Conservation (phyloP, 495 filamentous ascomycete genomes). For the Aspergillus kassunensis region DNA sequence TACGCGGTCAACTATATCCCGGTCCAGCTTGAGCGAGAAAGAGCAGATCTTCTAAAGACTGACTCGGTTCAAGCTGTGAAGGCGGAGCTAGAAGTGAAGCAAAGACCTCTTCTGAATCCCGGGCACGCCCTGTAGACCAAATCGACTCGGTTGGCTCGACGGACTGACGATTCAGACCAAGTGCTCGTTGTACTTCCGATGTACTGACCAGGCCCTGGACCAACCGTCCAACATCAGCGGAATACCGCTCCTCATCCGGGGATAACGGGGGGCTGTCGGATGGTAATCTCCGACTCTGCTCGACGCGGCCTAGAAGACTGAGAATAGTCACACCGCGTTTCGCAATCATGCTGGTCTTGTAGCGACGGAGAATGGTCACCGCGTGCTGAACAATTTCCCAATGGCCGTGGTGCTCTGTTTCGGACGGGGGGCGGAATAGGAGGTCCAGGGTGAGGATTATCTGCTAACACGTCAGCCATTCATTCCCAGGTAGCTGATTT, state of each 20-base stretch:
- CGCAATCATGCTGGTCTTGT: constrained; percentile 3
- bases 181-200: no score
- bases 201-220: no score
- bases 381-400: background rate
- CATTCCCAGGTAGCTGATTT: no score
- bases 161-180: no score
- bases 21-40: no score
- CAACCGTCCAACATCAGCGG: background rate
- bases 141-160: no score
- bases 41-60: no score
- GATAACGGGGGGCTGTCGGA: background rate
- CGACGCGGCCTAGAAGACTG: background rate
- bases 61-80: no score
- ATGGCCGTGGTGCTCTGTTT: constrained; percentile 1
- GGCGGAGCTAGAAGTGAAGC: no score
- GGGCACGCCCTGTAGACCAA: no score
- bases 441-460: constrained; percentile 7
- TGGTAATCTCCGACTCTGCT: background rate
- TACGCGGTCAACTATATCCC: no score
- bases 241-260: background rate
- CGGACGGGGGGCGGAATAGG: background rate
- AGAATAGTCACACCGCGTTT: constrained; percentile 2
- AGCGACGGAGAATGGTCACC: background rate
- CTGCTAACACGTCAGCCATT: background rate
- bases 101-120: no score